phyloP scores from a whole-genome alignment of 129 eudicot genomes.

The Tagetes erecta region DNA sequence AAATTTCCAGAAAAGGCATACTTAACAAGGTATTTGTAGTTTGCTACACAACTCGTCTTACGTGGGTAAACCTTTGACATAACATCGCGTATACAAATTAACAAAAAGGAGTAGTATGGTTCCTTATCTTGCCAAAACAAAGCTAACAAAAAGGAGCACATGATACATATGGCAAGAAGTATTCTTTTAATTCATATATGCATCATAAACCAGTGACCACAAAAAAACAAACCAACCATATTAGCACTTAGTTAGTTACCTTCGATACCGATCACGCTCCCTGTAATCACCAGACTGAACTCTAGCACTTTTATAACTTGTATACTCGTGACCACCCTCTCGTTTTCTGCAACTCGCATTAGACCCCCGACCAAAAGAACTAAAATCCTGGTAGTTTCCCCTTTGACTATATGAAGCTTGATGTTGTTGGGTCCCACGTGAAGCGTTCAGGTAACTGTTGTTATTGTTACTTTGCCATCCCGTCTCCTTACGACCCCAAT shows the following conservation, averaged over 20 bases:
- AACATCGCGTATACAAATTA: conserved; percentile 19
- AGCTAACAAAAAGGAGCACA: conserved; percentile 29
- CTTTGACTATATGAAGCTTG: neutral
- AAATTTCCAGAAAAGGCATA: neutral
- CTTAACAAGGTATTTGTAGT: neutral
- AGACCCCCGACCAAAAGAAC: conserved; percentile 37
- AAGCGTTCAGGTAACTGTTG: neutral
- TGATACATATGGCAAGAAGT: neutral
- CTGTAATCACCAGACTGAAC: conserved; percentile 34
- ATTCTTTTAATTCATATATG: conserved; percentile 17
- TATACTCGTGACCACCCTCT: conserved; percentile 53
- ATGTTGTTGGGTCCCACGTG: neutral
- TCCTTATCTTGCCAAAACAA: conserved; percentile 23
- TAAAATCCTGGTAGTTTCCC: conserved; percentile 27
- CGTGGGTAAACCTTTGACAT: conserved; percentile 12
- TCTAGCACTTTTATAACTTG: conserved; percentile 48
- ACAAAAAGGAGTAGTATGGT: neutral
- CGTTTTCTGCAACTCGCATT: conserved; percentile 57
- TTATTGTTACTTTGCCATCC: conserved; percentile 24
- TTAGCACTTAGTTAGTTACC: conserved; percentile 22
- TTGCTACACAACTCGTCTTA: neutral
- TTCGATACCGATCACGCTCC: conserved; percentile 31
- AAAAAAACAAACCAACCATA: conserved; percentile 33
- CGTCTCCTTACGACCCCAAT: conserved; percentile 20
- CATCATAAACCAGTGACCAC: conserved; percentile 18